phyloP scores from a whole-genome alignment of 2,329 filamentous ascomycete species.

The Fusarium duplospermum region DNA sequence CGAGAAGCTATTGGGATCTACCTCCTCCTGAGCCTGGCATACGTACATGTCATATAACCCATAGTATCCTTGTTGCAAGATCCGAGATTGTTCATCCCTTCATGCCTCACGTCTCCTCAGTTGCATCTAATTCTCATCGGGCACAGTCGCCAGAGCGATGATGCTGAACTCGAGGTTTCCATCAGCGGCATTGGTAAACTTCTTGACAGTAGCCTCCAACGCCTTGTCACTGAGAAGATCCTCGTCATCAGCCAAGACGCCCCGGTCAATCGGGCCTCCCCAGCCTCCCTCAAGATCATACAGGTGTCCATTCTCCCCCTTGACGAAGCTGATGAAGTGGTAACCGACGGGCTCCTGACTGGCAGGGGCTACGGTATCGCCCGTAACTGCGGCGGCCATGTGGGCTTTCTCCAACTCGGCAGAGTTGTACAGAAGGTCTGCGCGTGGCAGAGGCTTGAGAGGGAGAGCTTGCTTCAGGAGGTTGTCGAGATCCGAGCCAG shows the following conservation, averaged over 20 bases:
- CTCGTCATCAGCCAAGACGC: constrained; percentile 63
- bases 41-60: background rate
- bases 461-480: constrained; percentile 72
- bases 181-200: constrained; percentile 53
- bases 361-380: constrained; percentile 73
- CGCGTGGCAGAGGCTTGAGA: constrained; percentile 70
- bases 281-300: constrained; percentile 85
- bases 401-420: constrained; percentile 78
- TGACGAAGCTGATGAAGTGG: constrained; percentile 87
- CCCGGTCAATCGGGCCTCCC: constrained; percentile 78
- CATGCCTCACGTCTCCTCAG: no score
- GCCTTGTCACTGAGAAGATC: constrained; percentile 75
- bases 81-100: background rate
- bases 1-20: background rate
- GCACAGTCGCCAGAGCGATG: constrained; percentile 48
- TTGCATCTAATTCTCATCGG: constrained; percentile 23
- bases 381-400: constrained; percentile 73
- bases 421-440: constrained; percentile 77
- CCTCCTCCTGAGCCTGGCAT: background rate
- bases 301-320: constrained; percentile 69
- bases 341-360: constrained; percentile 73
- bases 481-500: constrained; percentile 65
- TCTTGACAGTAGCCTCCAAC: constrained; percentile 68
- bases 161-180: constrained; percentile 55
- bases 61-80: background rate